Conservation (phyloP, 2,329 filamentous ascomycete genomes). For the Sporothrix euskadiensis region DNA sequence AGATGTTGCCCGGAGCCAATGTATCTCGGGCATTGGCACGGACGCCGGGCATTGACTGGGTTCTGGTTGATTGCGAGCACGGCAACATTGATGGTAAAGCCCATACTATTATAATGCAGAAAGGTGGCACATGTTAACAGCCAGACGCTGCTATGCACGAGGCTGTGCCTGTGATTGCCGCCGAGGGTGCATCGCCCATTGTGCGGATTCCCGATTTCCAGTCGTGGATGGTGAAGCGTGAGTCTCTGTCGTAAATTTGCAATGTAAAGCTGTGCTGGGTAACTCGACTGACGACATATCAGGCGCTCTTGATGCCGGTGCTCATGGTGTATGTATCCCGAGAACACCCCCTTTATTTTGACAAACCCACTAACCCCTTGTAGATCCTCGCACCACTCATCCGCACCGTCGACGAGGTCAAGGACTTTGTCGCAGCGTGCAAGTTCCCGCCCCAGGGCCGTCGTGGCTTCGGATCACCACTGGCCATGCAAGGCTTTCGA, state of each 20-base stretch:
- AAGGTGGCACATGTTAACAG: neutral
- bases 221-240: conserved; percentile 59
- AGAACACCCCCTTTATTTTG: neutral
- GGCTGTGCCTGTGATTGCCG: conserved; percentile 57
- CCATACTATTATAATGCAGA: neutral
- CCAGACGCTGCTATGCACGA: conserved; percentile 59
- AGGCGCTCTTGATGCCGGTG: conserved; percentile 60
- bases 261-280: neutral
- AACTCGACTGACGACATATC: conserved; percentile 32
- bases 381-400: conserved; percentile 56
- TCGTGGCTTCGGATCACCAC: conserved; percentile 58
- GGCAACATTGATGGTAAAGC: conserved; percentile 54
- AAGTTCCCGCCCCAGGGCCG: conserved; percentile 59
- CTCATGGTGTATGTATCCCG: conserved; percentile 51
- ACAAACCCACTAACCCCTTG: neutral
- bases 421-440: conserved; percentile 51
- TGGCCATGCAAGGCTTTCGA: conserved; percentile 53
- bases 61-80: conserved; percentile 62
- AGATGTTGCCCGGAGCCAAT: conserved; percentile 63
- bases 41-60: conserved; percentile 64
- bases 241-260: neutral
- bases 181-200: conserved; percentile 55
- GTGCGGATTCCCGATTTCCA: conserved; percentile 60
- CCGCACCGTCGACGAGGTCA: conserved; percentile 55
- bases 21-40: conserved; percentile 61